Conservation (phyloP, 2,329 filamentous ascomycete genomes). For the Claviceps arundinis region DNA sequence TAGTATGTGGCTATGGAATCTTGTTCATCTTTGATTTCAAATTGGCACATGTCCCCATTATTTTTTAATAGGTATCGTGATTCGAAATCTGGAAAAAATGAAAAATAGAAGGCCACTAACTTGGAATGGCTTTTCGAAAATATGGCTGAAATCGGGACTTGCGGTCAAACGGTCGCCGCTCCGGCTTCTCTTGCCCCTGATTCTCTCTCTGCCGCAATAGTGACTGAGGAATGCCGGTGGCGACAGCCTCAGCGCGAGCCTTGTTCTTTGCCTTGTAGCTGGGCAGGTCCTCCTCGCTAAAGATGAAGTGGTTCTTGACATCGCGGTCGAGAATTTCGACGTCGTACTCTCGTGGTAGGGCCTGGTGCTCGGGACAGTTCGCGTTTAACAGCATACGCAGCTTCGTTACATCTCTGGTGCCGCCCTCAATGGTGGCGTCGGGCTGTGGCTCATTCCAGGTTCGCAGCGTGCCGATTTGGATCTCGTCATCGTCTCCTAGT, state of each 20-base stretch:
- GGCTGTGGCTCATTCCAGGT: slow-evolving; percentile 42
- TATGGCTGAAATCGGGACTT: slow-evolving; percentile 42
- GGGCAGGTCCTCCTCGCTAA: slow-evolving; percentile 84
- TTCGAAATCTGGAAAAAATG: too few relatives aligned
- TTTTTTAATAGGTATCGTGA: too few relatives aligned
- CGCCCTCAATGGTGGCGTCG: slow-evolving; percentile 35
- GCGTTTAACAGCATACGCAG: slow-evolving; percentile 53
- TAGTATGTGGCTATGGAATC: neutral
- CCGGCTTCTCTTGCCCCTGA: slow-evolving; percentile 14
- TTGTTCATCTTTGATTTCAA: too few relatives aligned
- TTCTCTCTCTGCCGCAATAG: slow-evolving; percentile 31
- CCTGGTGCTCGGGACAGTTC: slow-evolving; percentile 52
- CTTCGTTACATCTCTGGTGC: slow-evolving; percentile 20
- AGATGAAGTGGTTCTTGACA: slow-evolving; percentile 81
- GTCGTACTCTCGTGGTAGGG: slow-evolving; percentile 79
- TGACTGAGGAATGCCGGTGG: slow-evolving; percentile 44
- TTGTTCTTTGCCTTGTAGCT: slow-evolving; percentile 33
- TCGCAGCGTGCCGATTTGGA: slow-evolving; percentile 64
- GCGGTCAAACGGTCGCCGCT: slow-evolving; percentile 31
- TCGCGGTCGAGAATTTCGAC: slow-evolving; percentile 50
- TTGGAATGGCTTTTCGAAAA: slow-evolving; percentile 60
- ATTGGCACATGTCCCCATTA: too few relatives aligned
- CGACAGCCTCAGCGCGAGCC: slow-evolving; percentile 40
- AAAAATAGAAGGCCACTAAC: slow-evolving; percentile 30
- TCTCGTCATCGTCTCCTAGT: slow-evolving; percentile 68